Evolutionary conservation across 768 basidiomycete species (phyloP).

Genomic region (Hygrophoropsis aurantiaca): DNA sequence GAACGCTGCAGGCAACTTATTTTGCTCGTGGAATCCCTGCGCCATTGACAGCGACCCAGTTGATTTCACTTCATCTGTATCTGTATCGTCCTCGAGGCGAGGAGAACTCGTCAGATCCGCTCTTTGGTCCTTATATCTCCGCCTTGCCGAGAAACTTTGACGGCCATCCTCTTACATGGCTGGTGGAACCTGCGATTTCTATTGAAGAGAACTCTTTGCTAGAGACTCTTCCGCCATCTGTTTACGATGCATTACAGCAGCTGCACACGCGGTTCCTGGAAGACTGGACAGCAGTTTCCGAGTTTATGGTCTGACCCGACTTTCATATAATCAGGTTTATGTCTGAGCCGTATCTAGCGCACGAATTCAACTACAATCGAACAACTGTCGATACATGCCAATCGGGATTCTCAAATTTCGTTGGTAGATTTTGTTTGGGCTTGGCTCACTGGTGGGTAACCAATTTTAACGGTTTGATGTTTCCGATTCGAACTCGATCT

Average conservation of each 20-base stretch:
- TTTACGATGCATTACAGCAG: constrained; percentile 38
- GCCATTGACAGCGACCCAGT: constrained; percentile 62
- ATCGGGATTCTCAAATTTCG: neutral
- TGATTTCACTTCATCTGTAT: constrained; percentile 79
- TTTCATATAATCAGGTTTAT: neutral
- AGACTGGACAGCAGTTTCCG: constrained; percentile 56
- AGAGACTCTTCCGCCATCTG: constrained; percentile 47
- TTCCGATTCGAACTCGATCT: constrained; percentile 1
- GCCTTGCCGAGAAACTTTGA: constrained; percentile 73
- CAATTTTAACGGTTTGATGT: constrained; percentile 5
- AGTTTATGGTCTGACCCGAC: constrained; percentile 41
- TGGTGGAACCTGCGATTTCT: constrained; percentile 33
- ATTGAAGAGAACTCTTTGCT: constrained; percentile 33
- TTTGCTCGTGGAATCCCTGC: constrained; percentile 28
- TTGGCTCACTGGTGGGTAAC: constrained; percentile 80
- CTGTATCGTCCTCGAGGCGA: constrained; percentile 55
- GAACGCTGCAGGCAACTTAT: constrained; percentile 65
- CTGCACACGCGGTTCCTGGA: constrained; percentile 48
- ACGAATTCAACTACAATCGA: neutral
- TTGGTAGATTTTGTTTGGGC: constrained; percentile 71
- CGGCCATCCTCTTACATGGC: constrained; percentile 83
- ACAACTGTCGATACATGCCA: no score
- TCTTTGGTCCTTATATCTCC: constrained; percentile 77
- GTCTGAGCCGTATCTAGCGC: neutral
- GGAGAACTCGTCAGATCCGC: constrained; percentile 48